phyloP scores from a whole-genome alignment of 345 rosid species.

The Draba incana region DNA sequence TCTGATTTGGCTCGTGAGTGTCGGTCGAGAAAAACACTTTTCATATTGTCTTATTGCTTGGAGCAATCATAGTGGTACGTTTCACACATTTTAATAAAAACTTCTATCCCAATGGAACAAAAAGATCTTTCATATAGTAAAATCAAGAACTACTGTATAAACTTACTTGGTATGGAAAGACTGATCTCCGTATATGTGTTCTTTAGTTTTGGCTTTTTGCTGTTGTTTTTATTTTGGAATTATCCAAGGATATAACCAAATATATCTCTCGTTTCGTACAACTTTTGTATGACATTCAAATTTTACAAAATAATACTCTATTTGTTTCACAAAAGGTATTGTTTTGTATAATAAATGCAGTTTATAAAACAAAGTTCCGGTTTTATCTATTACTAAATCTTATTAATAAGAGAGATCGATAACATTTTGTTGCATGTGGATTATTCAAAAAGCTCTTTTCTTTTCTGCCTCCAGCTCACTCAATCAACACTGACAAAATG shows the following conservation, averaged over 20 bases:
- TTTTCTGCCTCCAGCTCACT: too few species aligned
- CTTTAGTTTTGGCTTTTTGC: conserved; percentile 32
- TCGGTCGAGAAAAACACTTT: conserved; percentile 19
- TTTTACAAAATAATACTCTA: not conserved
- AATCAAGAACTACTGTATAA: conserved; percentile 31
- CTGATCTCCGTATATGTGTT: conserved; percentile 33
- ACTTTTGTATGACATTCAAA: conserved; percentile 1
- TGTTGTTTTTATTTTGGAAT: conserved; percentile 18
- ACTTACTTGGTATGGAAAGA: conserved; percentile 22
- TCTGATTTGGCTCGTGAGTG: conserved; percentile 19
- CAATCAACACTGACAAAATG: too few species aligned
- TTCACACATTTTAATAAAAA: conserved; percentile 22
- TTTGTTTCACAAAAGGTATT: too few species aligned
- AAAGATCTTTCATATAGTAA: conserved; percentile 25
- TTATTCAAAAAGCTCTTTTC: too few species aligned
- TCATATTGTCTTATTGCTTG: conserved; percentile 19
- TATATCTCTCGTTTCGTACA: conserved; percentile 7
- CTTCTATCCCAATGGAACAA: conserved; percentile 6
- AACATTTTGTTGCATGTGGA: too few species aligned
- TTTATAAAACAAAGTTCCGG: too few species aligned
- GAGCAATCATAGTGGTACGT: conserved; percentile 22
- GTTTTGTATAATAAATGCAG: too few species aligned
- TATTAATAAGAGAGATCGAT: too few species aligned
- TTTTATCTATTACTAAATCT: too few species aligned
- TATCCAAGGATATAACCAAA: not conserved